Evolutionary conservation across 192 early-diverging fungal genomes (phyloP).

Genomic region (Glomus cerebriforme): DNA sequence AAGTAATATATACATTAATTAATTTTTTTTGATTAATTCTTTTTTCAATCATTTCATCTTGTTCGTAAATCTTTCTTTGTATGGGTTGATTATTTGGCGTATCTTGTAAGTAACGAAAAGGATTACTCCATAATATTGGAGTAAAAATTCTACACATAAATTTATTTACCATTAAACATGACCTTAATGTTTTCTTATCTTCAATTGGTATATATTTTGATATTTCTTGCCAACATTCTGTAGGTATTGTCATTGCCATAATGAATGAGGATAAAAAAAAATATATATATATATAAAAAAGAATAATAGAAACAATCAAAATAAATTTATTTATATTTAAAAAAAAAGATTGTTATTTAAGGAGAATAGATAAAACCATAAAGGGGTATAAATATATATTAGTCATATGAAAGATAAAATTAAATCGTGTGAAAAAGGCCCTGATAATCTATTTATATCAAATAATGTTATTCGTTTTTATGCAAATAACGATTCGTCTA

Average conservation of each 20-base stretch:
- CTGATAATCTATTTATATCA: too few species aligned
- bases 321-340: too few species aligned
- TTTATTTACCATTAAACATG: slow-evolving; percentile 10
- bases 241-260: background rate
- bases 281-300: too few species aligned
- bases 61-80: background rate
- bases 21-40: background rate
- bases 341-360: too few species aligned
- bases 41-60: background rate
- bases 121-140: slow-evolving; percentile 18
- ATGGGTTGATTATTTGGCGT: background rate
- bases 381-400: too few species aligned
- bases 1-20: background rate
- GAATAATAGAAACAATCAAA: too few species aligned
- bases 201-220: background rate
- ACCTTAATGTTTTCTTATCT: background rate
- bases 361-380: too few species aligned
- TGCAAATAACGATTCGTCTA: too few species aligned
- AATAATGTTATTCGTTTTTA: too few species aligned
- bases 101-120: background rate
- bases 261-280: too few species aligned
- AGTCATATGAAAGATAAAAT: too few species aligned
- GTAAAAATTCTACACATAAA: background rate
- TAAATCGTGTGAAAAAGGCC: too few species aligned
- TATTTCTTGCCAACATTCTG: slow-evolving; percentile 7